Conservation (phyloP, 805 yeast species). For the Phaffomyces antillensis region DNA sequence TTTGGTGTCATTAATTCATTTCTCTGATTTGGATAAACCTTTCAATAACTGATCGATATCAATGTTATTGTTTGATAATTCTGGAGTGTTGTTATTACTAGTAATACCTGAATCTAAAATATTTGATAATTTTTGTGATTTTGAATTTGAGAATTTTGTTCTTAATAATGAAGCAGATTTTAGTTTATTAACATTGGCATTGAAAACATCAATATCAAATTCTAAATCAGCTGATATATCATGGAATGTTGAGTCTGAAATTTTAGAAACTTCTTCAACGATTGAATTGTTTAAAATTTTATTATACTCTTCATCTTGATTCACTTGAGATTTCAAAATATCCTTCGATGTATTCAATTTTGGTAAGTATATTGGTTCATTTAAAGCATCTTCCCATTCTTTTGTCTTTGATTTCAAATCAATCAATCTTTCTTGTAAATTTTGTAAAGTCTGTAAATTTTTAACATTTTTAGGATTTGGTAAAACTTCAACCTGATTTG, state of each 20-base stretch:
- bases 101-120: slow-evolving; percentile 37
- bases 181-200: slow-evolving; percentile 16
- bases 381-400: slow-evolving; percentile 34
- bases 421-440: slow-evolving; percentile 37
- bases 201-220: slow-evolving; percentile 16
- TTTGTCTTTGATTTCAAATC: slow-evolving; percentile 39
- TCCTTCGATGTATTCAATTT: not conserved
- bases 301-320: slow-evolving; percentile 17
- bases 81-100: slow-evolving; percentile 28
- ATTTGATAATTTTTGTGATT: slow-evolving; percentile 36
- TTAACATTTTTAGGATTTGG: slow-evolving; percentile 58
- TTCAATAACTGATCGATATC: slow-evolving; percentile 28
- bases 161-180: slow-evolving; percentile 16
- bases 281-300: slow-evolving; percentile 16
- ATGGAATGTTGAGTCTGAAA: slow-evolving; percentile 11
- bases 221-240: slow-evolving; percentile 13
- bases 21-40: slow-evolving; percentile 26
- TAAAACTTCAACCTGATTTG: slow-evolving; percentile 24
- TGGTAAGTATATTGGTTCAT: slow-evolving; percentile 9
- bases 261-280: slow-evolving; percentile 8
- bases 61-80: slow-evolving; percentile 3
- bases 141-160: slow-evolving; percentile 25
- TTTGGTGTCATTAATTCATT: not conserved
- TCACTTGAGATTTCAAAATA: slow-evolving; percentile 1
- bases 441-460: slow-evolving; percentile 40